Base-by-base conservation (phyloP, 164 flowering plant species). In the Sedum album region DNA sequence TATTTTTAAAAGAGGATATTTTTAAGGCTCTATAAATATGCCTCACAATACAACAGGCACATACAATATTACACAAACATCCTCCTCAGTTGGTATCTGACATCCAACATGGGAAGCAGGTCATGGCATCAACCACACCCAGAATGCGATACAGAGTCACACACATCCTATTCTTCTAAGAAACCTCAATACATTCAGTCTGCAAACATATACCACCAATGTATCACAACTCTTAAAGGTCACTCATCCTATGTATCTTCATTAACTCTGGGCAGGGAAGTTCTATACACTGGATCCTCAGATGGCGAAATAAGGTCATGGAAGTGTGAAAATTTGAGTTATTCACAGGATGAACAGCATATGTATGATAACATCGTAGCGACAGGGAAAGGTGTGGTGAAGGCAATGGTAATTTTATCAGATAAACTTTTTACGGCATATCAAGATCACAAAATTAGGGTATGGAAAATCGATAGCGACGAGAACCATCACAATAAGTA, bases 391-490 rank as follows among this genome's bases (percentile, higher is more conserved):
- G n/a, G n/a, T n/a, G n/a, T n/a, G n/a, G n/a, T n/a, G n/a, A n/a
- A n/a, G n/a, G n/a, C n/a, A n/a, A 21, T 93, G 0, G 79, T 81
- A 0, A 76, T 84, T 2, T 70, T 65, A 1, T 75, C 75, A 5
- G 79, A 84, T 28, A 85, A 77, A 67, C 83, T 90, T 23, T 79
- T 86, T 71, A 87, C 80, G 60, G 96, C 92, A 28, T 94, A 90
- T 74, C n/a, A n/a, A n/a, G n/a, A n/a, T n/a, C n/a, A n/a, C n/a
- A n/a, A n/a, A n/a, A n/a, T n/a, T n/a, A n/a, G n/a, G n/a, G n/a
- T n/a, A n/a, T n/a, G n/a, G n/a, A n/a, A n/a, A n/a, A n/a, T n/a
- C n/a, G n/a, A n/a, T n/a, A n/a, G n/a, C n/a, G n/a, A n/a, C n/a
- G n/a, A n/a, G n/a, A n/a, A n/a, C n/a, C n/a, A n/a, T n/a, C 98